Evolutionary conservation across 164 flowering plant species (phyloP), one percentile per base, ranked within the genome.

Genomic region (Magnolia sinica): DNA sequence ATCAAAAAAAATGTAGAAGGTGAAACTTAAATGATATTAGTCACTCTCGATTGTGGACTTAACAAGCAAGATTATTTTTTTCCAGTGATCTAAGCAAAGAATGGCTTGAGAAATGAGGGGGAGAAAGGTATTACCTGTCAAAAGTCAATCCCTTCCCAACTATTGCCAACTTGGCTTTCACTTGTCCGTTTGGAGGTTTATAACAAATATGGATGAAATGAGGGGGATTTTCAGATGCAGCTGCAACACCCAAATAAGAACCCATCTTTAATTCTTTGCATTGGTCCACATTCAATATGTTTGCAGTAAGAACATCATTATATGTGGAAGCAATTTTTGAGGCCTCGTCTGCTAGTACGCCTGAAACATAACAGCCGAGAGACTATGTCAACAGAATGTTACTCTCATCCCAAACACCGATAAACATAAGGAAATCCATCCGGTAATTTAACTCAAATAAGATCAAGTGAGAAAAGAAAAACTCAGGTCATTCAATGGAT

Each of bases 131-230:
- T 4, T 72, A 93, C 99, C 99, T 96, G 89, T 96, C 99, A 86
- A 96, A 96, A 11, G 99, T 96, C 82, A 96, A 84, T 27, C 99
- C 99, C 82, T 96, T 96, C 72, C 99, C 99, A 74, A 96, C 97
- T 64, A 92, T 86, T 0, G 82, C 99, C 84, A 96, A 83, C 81
- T 91, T 96, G 76, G 83, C 77, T 76, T 90, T 94, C 72, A 82
- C 88, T 64, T 90, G 78, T 67, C 99, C 98, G 80, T 75, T 75
- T 23, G 86, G 83, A 79, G 99, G 99, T 78, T 89, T 96, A 78
- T 96, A 96, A 70, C 89, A 85, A 69, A 96, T 80, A 83, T 94
- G 99, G 77, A 96, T 96, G 79, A 94, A 96, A 84, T 89, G 92
- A 59, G 97, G 91, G 7, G 94, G 97, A 78, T 96, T 96, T 23